Base-by-base conservation (phyloP, 441 rosid genomes). In the Bocquillonia castaneifolia region DNA sequence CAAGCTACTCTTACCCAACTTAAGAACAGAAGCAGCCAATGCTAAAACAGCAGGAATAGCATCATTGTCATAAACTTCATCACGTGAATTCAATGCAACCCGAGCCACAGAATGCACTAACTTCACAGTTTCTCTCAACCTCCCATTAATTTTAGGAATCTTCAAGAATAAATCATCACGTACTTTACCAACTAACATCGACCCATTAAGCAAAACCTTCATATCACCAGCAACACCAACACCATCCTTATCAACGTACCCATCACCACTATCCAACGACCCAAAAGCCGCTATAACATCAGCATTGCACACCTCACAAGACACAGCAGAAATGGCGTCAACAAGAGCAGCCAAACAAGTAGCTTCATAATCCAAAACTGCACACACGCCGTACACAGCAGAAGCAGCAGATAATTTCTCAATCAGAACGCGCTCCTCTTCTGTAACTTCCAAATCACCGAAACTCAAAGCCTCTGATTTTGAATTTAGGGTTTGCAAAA, bases 171-270 rank as follows among this genome's bases (percentile, higher is more conserved):
- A 81, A 40, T 82, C 79, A 17, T 39, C 69, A 54, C 75, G 70
- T 17, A 59, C 51, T 53, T 79, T 82, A 23, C 88, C 90, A 22
- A 78, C 86, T 70, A 82, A 63, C 76, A 87, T 85, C 51, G 93
- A 94, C 26, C 96, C 91, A 55, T 78, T 87, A 5, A 91, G 87
- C 81, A 94, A 77, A 64, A 87, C 85, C 81, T 81, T 88, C 75
- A 90, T 73, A 75, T 90, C 99, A 63, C 86, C 78, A 14, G 96
- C 88, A 31, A 90, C 96, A 31, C 72, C 81, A 62, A 81, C 79
- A 18, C 80, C 91, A 22, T 88, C 98, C 81, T 93, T 91, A 2
- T 81, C 77, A 20, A 82, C 80, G 48, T 66, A 79, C 25, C 95
- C 97, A 67, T 91, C 96, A 0, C 95, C 98, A 3, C 83, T 82